A percentile compares a stretch with the other conserved stretches of the same genome.
These are phyloP conservation scores for Tripterygium wilfordii DNA, from an alignment of 177 flowering plant species.

Conservation along the genomic window DNA sequence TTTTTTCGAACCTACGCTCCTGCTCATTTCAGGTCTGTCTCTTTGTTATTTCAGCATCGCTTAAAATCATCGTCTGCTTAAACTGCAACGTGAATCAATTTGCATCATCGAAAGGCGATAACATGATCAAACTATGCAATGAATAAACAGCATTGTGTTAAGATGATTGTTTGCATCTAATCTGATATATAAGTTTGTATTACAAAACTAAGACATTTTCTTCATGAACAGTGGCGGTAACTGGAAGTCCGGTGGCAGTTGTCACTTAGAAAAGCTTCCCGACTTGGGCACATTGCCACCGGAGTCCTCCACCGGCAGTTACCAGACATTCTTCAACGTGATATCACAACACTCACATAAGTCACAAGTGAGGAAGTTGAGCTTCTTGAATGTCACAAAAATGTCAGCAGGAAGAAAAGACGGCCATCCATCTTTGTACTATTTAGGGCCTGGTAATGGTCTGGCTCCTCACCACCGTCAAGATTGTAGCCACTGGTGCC, in stretches of 20 bases:
- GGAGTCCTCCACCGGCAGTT: constrained; percentile 17
- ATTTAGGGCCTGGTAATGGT: constrained; percentile 23
- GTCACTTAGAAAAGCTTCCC: constrained; percentile 75
- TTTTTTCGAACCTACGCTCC: constrained; percentile 74
- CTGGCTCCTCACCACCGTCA: constrained; percentile 27
- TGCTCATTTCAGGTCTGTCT: constrained; percentile 77
- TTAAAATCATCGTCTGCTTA: too few species aligned
- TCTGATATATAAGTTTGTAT: too few species aligned
- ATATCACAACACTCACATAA: constrained; percentile 22
- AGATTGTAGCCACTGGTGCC: constrained; percentile 81
- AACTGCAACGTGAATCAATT: too few species aligned
- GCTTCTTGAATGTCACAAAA: constrained; percentile 42
- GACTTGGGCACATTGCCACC: constrained; percentile 41
- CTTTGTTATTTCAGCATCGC: too few species aligned
- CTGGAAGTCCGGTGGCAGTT: constrained; percentile 81
- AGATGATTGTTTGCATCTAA: neutral
- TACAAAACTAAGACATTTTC: too few species aligned
- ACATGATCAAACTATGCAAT: too few species aligned
- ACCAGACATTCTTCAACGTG: constrained; percentile 26
- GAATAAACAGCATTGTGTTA: neutral
- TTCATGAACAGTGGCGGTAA: constrained; percentile 84
- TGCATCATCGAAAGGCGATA: too few species aligned
- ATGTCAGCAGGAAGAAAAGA: constrained; percentile 50
- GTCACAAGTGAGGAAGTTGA: constrained; percentile 19
- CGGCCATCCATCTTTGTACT: constrained; percentile 53